phyloP scores from a whole-genome alignment of 2,329 filamentous ascomycete genomes.

The Ilyonectria sp. region DNA sequence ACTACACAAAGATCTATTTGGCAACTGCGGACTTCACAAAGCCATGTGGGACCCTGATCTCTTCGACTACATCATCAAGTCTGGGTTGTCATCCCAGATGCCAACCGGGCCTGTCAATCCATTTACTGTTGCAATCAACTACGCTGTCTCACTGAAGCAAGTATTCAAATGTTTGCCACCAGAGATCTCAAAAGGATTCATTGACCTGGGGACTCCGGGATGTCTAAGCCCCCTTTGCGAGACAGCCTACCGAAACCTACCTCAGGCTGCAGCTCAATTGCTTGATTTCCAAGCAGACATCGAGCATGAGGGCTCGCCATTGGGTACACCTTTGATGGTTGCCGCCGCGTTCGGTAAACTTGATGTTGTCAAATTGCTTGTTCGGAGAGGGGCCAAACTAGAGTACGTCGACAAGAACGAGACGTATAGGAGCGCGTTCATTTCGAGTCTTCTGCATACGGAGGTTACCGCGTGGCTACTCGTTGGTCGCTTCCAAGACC shows the following conservation, averaged over 20 bases:
- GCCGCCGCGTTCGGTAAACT: not conserved
- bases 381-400: slow-evolving; percentile 10
- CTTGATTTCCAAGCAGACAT: slow-evolving; percentile 2
- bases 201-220: not conserved
- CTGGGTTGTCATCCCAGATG: not conserved
- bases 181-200: not conserved
- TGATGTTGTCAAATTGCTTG: not conserved
- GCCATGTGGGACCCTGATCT: not conserved
- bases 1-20: not conserved
- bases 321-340: slow-evolving; percentile 10
- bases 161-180: not conserved
- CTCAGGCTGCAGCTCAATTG: not conserved
- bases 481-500: slow-evolving; percentile 18
- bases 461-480: slow-evolving; percentile 17
- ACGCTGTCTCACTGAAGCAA: not conserved
- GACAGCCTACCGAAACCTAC: not conserved
- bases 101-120: not conserved
- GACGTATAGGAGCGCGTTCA: not conserved
- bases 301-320: slow-evolving; percentile 5
- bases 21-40: not conserved
- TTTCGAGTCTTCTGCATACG: not conserved
- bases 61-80: not conserved
- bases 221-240: not conserved
- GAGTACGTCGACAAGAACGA: not conserved
- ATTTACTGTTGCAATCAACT: not conserved